Percentiles rank a stretch among this genome's conserved stretches.
Evolutionary conservation across 1,284 basidiomycete species (phyloP).

Genomic region (Tylopilus sp.): DNA sequence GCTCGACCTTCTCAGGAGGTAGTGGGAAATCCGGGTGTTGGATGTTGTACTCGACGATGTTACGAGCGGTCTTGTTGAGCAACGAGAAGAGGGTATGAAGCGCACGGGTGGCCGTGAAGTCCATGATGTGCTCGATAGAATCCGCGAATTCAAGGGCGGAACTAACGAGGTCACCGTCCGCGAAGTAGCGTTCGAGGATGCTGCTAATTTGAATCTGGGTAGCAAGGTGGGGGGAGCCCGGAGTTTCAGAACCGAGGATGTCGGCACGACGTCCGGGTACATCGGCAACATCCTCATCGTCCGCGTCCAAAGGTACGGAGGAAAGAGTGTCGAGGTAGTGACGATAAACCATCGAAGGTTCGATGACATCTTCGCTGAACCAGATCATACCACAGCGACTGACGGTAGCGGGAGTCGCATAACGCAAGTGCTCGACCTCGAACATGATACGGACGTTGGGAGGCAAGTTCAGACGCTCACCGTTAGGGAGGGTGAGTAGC

Average conservation of each 20-base stretch:
- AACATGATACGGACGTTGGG: slow-evolving; percentile 99
- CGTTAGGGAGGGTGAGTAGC: slow-evolving; percentile 94
- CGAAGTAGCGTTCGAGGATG: slow-evolving; percentile 82
- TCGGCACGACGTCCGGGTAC: slow-evolving; percentile 58
- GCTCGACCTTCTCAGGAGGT: slow-evolving; percentile 76
- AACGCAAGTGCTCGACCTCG: slow-evolving; percentile 97
- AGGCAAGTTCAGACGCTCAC: slow-evolving; percentile 96
- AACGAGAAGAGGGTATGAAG: slow-evolving; percentile 96
- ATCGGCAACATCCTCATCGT: slow-evolving; percentile 81
- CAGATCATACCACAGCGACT: slow-evolving; percentile 99
- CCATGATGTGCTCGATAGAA: slow-evolving; percentile 95
- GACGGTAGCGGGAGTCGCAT: slow-evolving; percentile 97
- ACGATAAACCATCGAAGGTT: slow-evolving; percentile 87
- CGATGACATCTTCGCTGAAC: slow-evolving; percentile 97
- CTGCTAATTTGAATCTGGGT: slow-evolving; percentile 80
- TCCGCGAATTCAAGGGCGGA: slow-evolving; percentile 77
- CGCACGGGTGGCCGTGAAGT: slow-evolving; percentile 90
- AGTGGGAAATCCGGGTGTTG: slow-evolving; percentile 96
- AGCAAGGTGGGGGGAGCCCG: slow-evolving; percentile 60
- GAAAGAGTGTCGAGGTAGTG: slow-evolving; percentile 84
- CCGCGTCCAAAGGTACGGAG: slow-evolving; percentile 79
- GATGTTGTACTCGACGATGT: slow-evolving; percentile 91
- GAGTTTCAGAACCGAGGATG: slow-evolving; percentile 45
- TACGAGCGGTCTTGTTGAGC: slow-evolving; percentile 93
- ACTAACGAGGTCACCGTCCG: slow-evolving; percentile 77